Base-by-base conservation (phyloP, 805 yeast genomes). In the Yamadazyma endophytica region DNA sequence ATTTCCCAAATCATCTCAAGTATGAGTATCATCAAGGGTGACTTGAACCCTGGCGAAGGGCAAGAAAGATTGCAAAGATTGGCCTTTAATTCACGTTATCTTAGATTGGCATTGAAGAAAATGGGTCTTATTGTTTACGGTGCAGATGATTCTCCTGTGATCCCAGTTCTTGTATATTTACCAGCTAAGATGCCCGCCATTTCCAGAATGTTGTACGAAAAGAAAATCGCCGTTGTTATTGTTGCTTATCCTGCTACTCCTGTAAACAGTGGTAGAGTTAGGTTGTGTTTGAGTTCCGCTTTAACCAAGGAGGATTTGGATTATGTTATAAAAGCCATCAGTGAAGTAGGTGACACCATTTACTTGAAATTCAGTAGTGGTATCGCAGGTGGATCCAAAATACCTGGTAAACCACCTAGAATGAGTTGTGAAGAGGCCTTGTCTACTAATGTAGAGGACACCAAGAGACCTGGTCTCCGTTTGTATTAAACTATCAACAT, bases 231-330 rank as follows among this genome's bases (percentile, higher is more conserved):
- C 3, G 89, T 90, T 29, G 99, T 92, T 21, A 81, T 90, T 42
- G 97, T 90, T 26, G 96, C 97, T 21, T 92, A 92, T 55, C 99
- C 99, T 8, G 98, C 98, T 1, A 90, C 97, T 0, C 96, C 96
- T 21, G 70, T 92, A 44, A 79, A 86, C 25, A 77, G 88, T 21
- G 83, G 95, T 4, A 78, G 98, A 62, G 88, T 87, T 17, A 77
- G 99, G 58, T 77, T 92, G 49, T 92, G 99, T 69, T 81, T 92
- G 47, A 82, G 95, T 33, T 68, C 97, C 0, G 83, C 97, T 1
- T 71, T 94, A 48, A 92, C 95, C 19, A 92, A 92, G 61, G 90
- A 84, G 48, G 99, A 92, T 58, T 74, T 92, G 48, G 99, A 92
- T 54, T 73, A 77, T 46, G 70, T 87, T 24, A 66, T 89, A 45